Conservation (phyloP, 106 monocot genomes). For the Acanthochlamys bracteata region DNA sequence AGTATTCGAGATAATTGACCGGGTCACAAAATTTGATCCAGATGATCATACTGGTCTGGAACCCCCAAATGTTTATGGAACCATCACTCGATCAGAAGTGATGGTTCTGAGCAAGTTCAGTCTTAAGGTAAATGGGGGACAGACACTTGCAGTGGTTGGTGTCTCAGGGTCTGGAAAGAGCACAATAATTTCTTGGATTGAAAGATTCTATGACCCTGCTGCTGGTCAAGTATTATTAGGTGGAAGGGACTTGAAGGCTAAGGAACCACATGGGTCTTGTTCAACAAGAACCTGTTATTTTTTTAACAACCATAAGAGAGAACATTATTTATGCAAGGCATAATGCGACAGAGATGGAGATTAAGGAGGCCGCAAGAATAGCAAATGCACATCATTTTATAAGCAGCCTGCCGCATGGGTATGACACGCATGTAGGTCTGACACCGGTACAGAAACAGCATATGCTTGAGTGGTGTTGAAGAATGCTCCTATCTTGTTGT, state of each 20-base stretch:
- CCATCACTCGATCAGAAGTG: conserved; percentile 68
- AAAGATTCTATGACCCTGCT: conserved; percentile 92
- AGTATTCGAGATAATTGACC: conserved; percentile 96
- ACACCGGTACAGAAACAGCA: conserved; percentile 94
- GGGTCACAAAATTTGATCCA: conserved; percentile 79
- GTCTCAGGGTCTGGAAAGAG: conserved; percentile 98
- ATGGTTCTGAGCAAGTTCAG: conserved; percentile 88
- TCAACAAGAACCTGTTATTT: conserved; percentile 94
- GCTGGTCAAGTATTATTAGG: conserved; percentile 79
- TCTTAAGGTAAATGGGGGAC: conserved; percentile 84
- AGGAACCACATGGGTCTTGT: conserved; percentile 92
- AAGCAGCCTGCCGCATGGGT: conserved; percentile 95
- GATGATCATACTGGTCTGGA: conserved; percentile 87
- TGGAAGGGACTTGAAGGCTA: conserved; percentile 91
- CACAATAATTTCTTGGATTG: conserved; percentile 90
- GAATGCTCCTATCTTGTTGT: conserved; percentile 92
- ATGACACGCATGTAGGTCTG: conserved; percentile 91
- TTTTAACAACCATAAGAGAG: conserved; percentile 93
- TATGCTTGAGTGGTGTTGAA: conserved; percentile 87
- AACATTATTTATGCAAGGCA: conserved; percentile 98
- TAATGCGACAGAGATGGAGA: conserved; percentile 88
- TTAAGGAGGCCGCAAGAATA: conserved; percentile 97
- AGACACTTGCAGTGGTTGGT: conserved; percentile 92
- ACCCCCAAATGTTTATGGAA: conserved; percentile 88
- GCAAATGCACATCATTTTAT: conserved; percentile 99